Percentiles rank a stretch among this genome's conserved stretches.
Conservation (phyloP, 164 flowering plant genomes). For the Magnolia changhungtana region DNA sequence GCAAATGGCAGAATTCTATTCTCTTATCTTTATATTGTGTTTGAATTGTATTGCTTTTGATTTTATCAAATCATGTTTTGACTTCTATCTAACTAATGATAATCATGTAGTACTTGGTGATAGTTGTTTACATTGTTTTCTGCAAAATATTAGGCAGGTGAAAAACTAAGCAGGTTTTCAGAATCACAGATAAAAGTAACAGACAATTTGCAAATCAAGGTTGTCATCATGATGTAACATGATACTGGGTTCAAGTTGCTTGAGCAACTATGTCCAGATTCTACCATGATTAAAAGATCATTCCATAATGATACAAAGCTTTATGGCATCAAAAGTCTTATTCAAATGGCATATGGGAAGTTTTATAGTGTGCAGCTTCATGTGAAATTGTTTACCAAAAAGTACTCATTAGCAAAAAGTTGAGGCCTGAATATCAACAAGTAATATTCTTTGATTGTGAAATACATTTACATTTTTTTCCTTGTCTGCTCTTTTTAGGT, state of each 20-base stretch:
- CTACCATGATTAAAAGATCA: too few species aligned
- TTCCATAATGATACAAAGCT: too few species aligned
- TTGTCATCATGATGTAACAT: not conserved
- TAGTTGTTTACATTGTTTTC: not conserved
- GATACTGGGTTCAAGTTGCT: not conserved
- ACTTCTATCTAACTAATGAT: too few species aligned
- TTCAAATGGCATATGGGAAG: too few species aligned
- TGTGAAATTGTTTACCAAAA: too few species aligned
- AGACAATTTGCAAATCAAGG: not conserved
- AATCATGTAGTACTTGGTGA: not conserved
- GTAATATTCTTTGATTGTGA: not conserved
- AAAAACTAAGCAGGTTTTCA: not conserved
- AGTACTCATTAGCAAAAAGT: not conserved
- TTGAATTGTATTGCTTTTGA: not conserved
- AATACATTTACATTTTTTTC: not conserved
- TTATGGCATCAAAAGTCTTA: too few species aligned
- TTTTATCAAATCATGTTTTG: not conserved
- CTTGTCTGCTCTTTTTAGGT: slow-evolving; percentile 43
- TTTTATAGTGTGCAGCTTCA: too few species aligned
- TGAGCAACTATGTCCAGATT: too few species aligned
- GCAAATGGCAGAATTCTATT: not conserved
- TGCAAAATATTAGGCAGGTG: not conserved
- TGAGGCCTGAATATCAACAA: not conserved
- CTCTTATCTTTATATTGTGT: not conserved
- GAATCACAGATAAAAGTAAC: not conserved